Conservation (phyloP, 441 rosid species). For the Aleurites moluccanus region DNA sequence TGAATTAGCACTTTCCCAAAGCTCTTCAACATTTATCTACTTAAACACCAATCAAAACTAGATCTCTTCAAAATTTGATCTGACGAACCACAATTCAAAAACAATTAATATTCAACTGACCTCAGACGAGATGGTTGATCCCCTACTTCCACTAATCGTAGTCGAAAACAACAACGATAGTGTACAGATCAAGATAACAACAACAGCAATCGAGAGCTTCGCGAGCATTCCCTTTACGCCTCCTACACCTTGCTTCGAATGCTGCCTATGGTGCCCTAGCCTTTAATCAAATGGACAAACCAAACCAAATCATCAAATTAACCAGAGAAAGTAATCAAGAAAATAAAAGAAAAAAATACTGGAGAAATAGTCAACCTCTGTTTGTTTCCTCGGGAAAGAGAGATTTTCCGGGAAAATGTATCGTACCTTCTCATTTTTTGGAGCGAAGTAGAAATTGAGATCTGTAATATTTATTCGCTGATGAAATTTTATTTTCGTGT, state of each 20-base stretch:
- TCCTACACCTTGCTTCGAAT: slow-evolving; percentile 52
- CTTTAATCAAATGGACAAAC: slow-evolving; percentile 30
- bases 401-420: not conserved
- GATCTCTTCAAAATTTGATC: not conserved
- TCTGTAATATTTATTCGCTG: not conserved
- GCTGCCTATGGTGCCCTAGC: slow-evolving; percentile 66
- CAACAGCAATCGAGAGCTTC: slow-evolving; percentile 59
- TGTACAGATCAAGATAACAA: slow-evolving; percentile 75
- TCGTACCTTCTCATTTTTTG: slow-evolving; percentile 18
- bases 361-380: not conserved
- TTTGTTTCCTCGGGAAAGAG: not conserved
- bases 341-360: not conserved
- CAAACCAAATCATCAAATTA: not conserved
- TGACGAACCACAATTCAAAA: not conserved
- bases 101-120: slow-evolving; percentile 30
- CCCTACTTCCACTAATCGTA: slow-evolving; percentile 42
- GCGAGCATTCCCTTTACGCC: slow-evolving; percentile 55
- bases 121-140: slow-evolving; percentile 50
- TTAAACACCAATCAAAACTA: slow-evolving; percentile 11
- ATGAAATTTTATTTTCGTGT: too few species aligned
- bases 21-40: slow-evolving; percentile 74
- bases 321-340: not conserved
- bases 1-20: slow-evolving; percentile 88
- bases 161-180: slow-evolving; percentile 58
- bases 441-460: not conserved